These are phyloP conservation scores for Talaromyces sp. DNA, from an alignment of 2,329 filamentous ascomycete genomes.

Conservation along the genomic window DNA sequence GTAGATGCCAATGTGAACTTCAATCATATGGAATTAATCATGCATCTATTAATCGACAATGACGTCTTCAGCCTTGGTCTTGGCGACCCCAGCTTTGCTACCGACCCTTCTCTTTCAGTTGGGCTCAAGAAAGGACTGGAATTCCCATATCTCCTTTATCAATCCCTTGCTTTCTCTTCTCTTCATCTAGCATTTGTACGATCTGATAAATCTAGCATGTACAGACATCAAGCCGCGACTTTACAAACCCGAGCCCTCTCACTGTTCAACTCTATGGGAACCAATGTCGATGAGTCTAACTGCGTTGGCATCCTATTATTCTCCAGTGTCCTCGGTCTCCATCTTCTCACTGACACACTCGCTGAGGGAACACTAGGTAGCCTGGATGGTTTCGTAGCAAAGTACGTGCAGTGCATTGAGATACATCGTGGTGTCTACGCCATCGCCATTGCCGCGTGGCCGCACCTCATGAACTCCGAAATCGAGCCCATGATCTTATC, in stretches of 20 bases:
- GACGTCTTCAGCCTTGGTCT: neutral
- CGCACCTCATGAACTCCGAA: slow-evolving; percentile 4
- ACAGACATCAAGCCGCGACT: slow-evolving; percentile 2
- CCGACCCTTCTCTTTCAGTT: neutral
- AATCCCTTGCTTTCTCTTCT: slow-evolving; percentile 4
- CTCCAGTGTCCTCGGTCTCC: slow-evolving; percentile 4
- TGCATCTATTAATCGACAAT: neutral
- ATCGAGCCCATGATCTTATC: slow-evolving; percentile 1
- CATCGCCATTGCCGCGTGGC: slow-evolving; percentile 7
- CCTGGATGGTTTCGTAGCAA: neutral
- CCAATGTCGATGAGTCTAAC: slow-evolving; percentile 3
- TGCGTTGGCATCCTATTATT: slow-evolving; percentile 4
- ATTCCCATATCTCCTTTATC: slow-evolving; percentile 3
- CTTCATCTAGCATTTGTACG: slow-evolving; percentile 3
- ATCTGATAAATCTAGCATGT: neutral
- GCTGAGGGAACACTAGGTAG: slow-evolving; percentile 1
- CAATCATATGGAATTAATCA: slow-evolving; percentile 7
- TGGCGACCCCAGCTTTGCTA: neutral
- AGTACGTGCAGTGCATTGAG: slow-evolving; percentile 5
- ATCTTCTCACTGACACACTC: slow-evolving; percentile 5
- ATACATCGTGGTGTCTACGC: slow-evolving; percentile 6
- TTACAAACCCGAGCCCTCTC: slow-evolving; percentile 7
- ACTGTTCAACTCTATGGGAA: slow-evolving; percentile 6
- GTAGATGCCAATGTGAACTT: slow-evolving; percentile 1
- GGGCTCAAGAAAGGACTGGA: neutral